Conservation (phyloP, 768 basidiomycete genomes). For the Clitopilus passeckerianus region DNA sequence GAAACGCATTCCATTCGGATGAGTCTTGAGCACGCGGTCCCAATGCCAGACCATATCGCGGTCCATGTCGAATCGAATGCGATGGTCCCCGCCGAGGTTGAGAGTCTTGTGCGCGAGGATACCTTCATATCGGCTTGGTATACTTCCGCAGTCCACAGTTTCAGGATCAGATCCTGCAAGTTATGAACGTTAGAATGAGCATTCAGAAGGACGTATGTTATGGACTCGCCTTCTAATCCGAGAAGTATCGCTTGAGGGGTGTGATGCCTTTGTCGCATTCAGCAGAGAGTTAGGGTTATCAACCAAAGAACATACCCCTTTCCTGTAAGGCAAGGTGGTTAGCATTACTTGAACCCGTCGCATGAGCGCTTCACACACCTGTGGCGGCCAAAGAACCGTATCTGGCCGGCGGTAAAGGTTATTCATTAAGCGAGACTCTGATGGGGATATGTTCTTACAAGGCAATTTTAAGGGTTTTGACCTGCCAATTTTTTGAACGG, state of each 20-base stretch:
- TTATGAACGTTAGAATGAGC: not conserved
- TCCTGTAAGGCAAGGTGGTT: slow-evolving; percentile 32
- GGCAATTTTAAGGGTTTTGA: slow-evolving; percentile 78
- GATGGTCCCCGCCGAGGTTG: slow-evolving; percentile 65
- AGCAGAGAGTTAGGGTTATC: slow-evolving; percentile 1
- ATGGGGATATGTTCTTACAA: slow-evolving; percentile 43
- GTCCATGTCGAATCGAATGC: slow-evolving; percentile 84
- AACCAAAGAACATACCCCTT: slow-evolving; percentile 56
- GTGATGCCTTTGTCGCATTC: slow-evolving; percentile 53
- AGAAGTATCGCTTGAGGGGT: slow-evolving; percentile 85
- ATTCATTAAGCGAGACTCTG: not conserved
- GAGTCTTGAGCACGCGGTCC: slow-evolving; percentile 84
- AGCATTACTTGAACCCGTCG: not conserved
- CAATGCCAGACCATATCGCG: slow-evolving; percentile 91
- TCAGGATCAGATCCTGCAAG: slow-evolving; percentile 78
- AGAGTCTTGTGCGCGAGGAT: slow-evolving; percentile 66
- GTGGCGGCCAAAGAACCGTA: slow-evolving; percentile 95
- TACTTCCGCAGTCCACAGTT: slow-evolving; percentile 85
- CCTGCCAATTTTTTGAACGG: slow-evolving; percentile 30
- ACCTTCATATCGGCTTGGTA: slow-evolving; percentile 66
- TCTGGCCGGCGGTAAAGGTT: slow-evolving; percentile 27
- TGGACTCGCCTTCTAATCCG: slow-evolving; percentile 59
- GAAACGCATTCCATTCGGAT: slow-evolving; percentile 94
- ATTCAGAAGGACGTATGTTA: not conserved
- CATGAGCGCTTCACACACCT: slow-evolving; percentile 35